Percentiles rank a stretch among this genome's conserved stretches.
phyloP scores from a whole-genome alignment of 2,329 filamentous ascomycete species.

The Didymella keratinophila region DNA sequence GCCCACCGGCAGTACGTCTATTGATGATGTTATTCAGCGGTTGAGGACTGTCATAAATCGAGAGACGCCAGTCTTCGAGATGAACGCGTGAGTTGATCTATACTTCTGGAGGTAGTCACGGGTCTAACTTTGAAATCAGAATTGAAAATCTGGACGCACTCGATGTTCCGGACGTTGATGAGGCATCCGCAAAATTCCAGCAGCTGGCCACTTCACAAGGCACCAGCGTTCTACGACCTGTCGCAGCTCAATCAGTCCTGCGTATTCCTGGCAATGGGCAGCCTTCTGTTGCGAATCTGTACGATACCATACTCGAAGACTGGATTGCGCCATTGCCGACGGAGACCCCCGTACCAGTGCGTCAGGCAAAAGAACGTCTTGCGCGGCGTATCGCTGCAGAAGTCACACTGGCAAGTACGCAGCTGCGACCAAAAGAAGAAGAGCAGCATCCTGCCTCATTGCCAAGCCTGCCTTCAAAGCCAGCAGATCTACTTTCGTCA shows the following conservation, averaged over 20 bases:
- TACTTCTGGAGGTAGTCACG: no score
- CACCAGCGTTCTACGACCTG: slow-evolving; percentile 16
- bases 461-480: slow-evolving; percentile 32
- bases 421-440: slow-evolving; percentile 21
- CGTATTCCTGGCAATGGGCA: slow-evolving; percentile 18
- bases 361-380: slow-evolving; percentile 43
- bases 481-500: slow-evolving; percentile 17
- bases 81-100: slow-evolving; percentile 29
- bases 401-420: slow-evolving; percentile 46
- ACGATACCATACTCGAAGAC: slow-evolving; percentile 43
- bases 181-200: slow-evolving; percentile 35
- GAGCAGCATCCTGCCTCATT: slow-evolving; percentile 24
- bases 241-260: slow-evolving; percentile 30
- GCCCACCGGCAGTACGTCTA: slow-evolving; percentile 15
- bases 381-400: slow-evolving; percentile 49
- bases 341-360: slow-evolving; percentile 33
- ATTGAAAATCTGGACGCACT: slow-evolving; percentile 34
- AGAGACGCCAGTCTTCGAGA: background rate
- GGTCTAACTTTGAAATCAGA: slow-evolving; percentile 25
- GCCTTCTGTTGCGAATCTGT: slow-evolving; percentile 35
- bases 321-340: slow-evolving; percentile 44
- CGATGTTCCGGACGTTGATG: slow-evolving; percentile 42
- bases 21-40: slow-evolving; percentile 23
- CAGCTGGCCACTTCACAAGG: slow-evolving; percentile 22
- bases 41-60: slow-evolving; percentile 26